Evolutionary conservation across 306 rosid species (phyloP), one percentile per base, ranked within the genome.

Genomic region (Dryas drummondii): DNA sequence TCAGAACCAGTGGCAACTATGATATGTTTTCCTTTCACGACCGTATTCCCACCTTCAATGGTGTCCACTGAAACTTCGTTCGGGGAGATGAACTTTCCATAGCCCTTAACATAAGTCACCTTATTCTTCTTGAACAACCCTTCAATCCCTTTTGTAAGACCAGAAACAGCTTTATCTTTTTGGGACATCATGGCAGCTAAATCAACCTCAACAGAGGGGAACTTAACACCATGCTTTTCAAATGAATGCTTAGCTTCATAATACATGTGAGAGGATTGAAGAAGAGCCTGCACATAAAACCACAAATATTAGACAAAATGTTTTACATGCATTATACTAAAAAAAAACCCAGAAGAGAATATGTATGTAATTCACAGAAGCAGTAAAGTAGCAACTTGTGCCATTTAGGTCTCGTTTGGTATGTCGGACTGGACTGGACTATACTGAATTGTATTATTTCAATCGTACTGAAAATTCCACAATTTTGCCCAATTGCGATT

Each of bases 121-220:
- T 96, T 96, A 82, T 96, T 96, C 87, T 96, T 96, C 92, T 96
- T 96, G 81, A 96, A 96, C 12, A 92, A 81, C 55, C 99, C 99
- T 86, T 96, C 99, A 53, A 96, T 90, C 75, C 99, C 99, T 77
- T 73, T 61, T 4, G 99, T 96, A 47, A 96, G 98, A 82, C 86
- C 88, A 68, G 89, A 56, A 51, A 96, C 98, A 17, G 96, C 99
- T 78, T 89, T 96, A 79, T 96, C 96, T 68, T 96, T 96, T 74
- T 96, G 99, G 4, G 80, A 84, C 96, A 92, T 82, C 99, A 96
- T 96, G 84, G 97, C 98, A 56, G 92, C 85, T 75, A 96, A 90
- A 84, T 96, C 99, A 58, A 96, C 80, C 83, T 92, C 97, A 5
- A 96, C 91, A 60, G 89, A 80, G n/a, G 97, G 83, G 62, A 90